Evolutionary conservation across 2,329 filamentous ascomycete genomes (phyloP), one percentile per base, ranked within the genome.

Genomic region (Calonectria hongkongensis): DNA sequence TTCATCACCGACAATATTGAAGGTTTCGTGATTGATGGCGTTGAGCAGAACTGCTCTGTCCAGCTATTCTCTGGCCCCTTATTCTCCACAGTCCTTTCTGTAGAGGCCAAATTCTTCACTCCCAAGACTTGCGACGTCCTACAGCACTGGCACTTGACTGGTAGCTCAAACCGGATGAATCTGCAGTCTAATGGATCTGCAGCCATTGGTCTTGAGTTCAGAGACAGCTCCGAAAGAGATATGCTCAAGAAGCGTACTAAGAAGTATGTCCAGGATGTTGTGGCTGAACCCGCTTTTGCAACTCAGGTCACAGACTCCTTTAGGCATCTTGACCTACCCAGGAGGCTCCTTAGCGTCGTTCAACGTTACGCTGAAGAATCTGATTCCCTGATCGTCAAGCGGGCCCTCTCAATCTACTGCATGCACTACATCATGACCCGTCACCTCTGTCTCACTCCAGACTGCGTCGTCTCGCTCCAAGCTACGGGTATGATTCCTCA

Each of bases 381-480:
- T 1, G 83, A 87, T 82, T 87, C 86, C 1, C 72, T 84, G 12
- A 88, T 91, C 78, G 89, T 90, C 54, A 87, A 87, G 79, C 85
- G 86, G 47, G 89, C 89, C 1, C 84, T 91, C 25, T 85, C 85
- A 45, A 88, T 91, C 63, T 90, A 90, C 80, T 87, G 87, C 51
- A 89, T 89, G 85, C 88, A 91, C 78, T 91, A 90, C 79, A 83
- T 90, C 73, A 87, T 91, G 82, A 87, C 88, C 7, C 86, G 87
- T 5, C 89, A 91, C 75, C 84, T 91, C 27, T 88, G 86, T 79
- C 82, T 91, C 41, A 90, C 89, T 10, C 79, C 79, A 8, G 79
- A 82, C 50, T 87, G 86, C 33, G 81, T 90, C 45, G 76, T 81
- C 72, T 80, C 82, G 6, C 83, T 90, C 27, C 81, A 82, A 45